Conservation (phyloP, 2,329 filamentous ascomycete species). For the Monosporascus sp. region DNA sequence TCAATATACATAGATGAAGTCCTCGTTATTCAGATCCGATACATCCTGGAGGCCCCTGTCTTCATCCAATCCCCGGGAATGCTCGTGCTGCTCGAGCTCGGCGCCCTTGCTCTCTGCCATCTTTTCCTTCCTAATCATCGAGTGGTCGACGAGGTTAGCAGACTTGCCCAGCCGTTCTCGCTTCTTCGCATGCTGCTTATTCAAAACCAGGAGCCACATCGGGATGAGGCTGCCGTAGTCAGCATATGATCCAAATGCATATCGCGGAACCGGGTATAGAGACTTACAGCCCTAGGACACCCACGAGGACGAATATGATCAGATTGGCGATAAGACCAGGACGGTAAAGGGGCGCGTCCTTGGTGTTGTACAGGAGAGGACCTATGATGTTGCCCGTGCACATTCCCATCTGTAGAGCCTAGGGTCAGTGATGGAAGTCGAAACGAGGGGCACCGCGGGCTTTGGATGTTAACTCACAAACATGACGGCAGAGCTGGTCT, state of each 20-base stretch:
- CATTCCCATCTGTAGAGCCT: constrained; percentile 41
- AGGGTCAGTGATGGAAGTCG: neutral
- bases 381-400: constrained; percentile 62
- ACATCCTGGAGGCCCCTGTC: constrained; percentile 53
- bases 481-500: constrained; percentile 55
- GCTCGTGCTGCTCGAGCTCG: constrained; percentile 28
- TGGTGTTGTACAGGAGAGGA: constrained; percentile 55
- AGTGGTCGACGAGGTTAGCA: constrained; percentile 42
- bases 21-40: constrained; percentile 62
- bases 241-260: constrained; percentile 17
- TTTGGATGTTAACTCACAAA: constrained; percentile 29
- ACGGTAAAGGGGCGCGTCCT: constrained; percentile 53
- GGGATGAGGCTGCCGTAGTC: constrained; percentile 22
- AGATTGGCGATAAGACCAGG: constrained; percentile 57
- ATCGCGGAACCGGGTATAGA: neutral
- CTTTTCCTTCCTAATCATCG: constrained; percentile 28
- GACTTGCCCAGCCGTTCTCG: constrained; percentile 47
- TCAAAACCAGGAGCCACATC: constrained; percentile 40
- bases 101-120: constrained; percentile 24
- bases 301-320: constrained; percentile 52
- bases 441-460: neutral
- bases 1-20: constrained; percentile 50
- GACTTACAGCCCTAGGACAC: constrained; percentile 36
- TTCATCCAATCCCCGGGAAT: constrained; percentile 25
- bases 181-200: constrained; percentile 39